Evolutionary conservation across 2,329 filamentous ascomycete genomes (phyloP).

Genomic region (Aspergillus neoniger): DNA sequence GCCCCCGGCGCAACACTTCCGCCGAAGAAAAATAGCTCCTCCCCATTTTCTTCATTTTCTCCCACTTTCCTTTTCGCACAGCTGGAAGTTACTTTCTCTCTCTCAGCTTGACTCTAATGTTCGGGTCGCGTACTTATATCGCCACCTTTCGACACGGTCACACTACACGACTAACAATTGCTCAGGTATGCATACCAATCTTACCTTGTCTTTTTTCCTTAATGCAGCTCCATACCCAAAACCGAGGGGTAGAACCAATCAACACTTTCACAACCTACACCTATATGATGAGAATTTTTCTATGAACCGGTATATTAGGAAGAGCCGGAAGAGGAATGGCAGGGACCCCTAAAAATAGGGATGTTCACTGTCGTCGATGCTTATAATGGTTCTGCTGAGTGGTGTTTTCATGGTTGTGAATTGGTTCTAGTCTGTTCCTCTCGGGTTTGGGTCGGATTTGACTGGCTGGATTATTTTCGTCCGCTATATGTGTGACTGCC

Average conservation of each 20-base stretch:
- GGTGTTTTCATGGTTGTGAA: conserved; percentile 20
- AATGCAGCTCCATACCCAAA: neutral
- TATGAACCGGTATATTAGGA: conserved; percentile 49
- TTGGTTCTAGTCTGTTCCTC: neutral
- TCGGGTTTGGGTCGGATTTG: conserved; percentile 6
- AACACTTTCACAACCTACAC: conserved; percentile 17
- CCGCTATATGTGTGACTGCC: neutral
- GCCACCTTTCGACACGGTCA: neutral
- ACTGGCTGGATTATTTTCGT: neutral
- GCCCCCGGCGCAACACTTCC: conserved; percentile 2
- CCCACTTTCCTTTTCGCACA: neutral
- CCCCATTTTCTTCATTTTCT: conserved; percentile 8
- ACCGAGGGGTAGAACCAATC: conserved; percentile 9
- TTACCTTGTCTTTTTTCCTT: neutral
- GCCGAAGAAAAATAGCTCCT: conserved; percentile 5
- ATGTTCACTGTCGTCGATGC: conserved; percentile 46
- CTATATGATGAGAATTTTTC: conserved; percentile 46
- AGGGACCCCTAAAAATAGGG: conserved; percentile 19
- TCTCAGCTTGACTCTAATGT: neutral
- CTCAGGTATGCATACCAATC: conserved; percentile 7
- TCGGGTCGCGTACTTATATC: neutral
- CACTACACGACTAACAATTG: neutral
- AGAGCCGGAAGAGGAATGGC: conserved; percentile 53
- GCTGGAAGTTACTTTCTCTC: neutral
- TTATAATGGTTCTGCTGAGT: conserved; percentile 52